Conservation (phyloP, 805 yeast genomes). For the Clavispora vitiphila region DNA sequence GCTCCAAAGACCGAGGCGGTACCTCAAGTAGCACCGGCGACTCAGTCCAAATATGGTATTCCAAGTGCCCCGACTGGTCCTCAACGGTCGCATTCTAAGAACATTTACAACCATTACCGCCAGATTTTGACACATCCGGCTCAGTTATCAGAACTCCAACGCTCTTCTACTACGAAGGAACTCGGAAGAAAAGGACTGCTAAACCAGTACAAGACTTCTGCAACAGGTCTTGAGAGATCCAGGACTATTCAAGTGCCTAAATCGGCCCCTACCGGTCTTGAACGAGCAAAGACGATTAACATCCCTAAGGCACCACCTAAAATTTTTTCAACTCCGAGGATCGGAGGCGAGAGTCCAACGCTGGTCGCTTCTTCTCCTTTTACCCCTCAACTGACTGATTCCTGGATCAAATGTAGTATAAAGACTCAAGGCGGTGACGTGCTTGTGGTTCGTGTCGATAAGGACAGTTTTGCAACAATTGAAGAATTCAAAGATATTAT, state of each 20-base stretch:
- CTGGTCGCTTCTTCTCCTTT: neutral
- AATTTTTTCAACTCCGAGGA: neutral
- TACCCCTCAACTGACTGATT: neutral
- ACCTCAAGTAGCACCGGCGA: neutral
- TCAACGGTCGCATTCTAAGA: constrained; percentile 20
- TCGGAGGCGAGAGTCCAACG: neutral
- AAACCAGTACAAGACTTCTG: neutral
- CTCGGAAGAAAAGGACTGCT: constrained; percentile 2
- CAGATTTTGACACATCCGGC: constrained; percentile 13
- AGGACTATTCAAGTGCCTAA: constrained; percentile 3
- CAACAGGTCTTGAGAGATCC: constrained; percentile 4
- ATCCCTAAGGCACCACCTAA: neutral
- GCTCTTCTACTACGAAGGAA: constrained; percentile 10
- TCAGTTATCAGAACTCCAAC: constrained; percentile 4
- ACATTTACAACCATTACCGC: constrained; percentile 30
- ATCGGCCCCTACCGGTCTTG: neutral
- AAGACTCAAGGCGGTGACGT: constrained; percentile 23
- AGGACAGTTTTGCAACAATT: constrained; percentile 16
- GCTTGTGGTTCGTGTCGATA: constrained; percentile 22
- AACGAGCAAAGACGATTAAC: neutral
- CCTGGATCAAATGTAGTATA: constrained; percentile 24
- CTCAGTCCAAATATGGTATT: neutral
- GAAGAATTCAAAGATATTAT: constrained; percentile 24
- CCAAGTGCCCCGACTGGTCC: neutral
- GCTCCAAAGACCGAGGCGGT: neutral